A percentile compares a stretch with the other conserved stretches of the same genome.
phyloP scores from a whole-genome alignment of 2,329 filamentous ascomycete species.

The Paramyrothecium roridum region DNA sequence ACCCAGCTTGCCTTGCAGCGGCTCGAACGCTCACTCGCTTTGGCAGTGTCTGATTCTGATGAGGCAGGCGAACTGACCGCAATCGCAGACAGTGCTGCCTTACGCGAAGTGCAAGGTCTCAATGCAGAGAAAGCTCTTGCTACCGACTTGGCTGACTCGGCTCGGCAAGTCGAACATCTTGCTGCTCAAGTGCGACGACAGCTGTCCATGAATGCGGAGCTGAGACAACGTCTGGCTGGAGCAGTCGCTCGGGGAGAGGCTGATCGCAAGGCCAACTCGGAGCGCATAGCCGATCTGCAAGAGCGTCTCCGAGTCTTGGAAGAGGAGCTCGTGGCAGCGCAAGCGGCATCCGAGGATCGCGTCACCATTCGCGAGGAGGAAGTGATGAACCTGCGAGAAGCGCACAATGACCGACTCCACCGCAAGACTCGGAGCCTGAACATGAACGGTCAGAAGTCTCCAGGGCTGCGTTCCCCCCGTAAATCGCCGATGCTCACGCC shows the following conservation, averaged over 20 bases:
- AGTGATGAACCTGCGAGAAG: slow-evolving; percentile 70
- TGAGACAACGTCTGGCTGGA: slow-evolving; percentile 73
- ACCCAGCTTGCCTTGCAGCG: slow-evolving; percentile 61
- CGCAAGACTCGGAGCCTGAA: slow-evolving; percentile 57
- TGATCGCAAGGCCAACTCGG: slow-evolving; percentile 76
- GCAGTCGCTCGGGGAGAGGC: slow-evolving; percentile 81
- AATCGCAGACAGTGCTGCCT: slow-evolving; percentile 57
- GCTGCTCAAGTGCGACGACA: slow-evolving; percentile 77
- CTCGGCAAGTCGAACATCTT: slow-evolving; percentile 74
- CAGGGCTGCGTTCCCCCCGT: slow-evolving; percentile 22
- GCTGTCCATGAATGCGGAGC: slow-evolving; percentile 69
- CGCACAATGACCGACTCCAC: slow-evolving; percentile 71
- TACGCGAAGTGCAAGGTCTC: slow-evolving; percentile 53
- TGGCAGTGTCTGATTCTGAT: slow-evolving; percentile 67
- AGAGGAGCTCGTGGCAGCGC: slow-evolving; percentile 77
- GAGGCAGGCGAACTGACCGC: slow-evolving; percentile 48
- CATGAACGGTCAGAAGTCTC: slow-evolving; percentile 28
- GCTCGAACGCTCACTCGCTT: slow-evolving; percentile 65
- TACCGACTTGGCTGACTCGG: slow-evolving; percentile 68
- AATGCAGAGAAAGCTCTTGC: slow-evolving; percentile 63
- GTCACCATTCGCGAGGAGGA: slow-evolving; percentile 85
- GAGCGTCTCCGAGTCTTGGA: slow-evolving; percentile 76
- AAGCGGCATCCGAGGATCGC: slow-evolving; percentile 82
- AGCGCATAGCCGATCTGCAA: slow-evolving; percentile 82
- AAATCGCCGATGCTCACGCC: slow-evolving; percentile 33